Base-by-base conservation (phyloP, 2,329 filamentous ascomycete genomes). In the Calonectria pseudoreteaudii region DNA sequence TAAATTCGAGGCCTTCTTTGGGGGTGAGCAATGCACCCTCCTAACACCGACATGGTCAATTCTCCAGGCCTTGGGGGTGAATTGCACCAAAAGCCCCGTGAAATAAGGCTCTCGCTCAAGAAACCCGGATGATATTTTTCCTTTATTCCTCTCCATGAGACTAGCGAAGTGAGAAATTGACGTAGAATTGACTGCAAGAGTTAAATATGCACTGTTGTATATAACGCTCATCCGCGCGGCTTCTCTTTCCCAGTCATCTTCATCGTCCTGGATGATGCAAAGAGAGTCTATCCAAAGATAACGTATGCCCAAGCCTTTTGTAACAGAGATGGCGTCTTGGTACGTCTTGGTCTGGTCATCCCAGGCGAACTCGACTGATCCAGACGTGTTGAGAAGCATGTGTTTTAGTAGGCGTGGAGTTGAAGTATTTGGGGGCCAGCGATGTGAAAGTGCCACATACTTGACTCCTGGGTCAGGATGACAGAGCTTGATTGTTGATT, bases 221-320 rank as follows among this genome's bases (percentile, higher is more conserved):
- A 28, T n/a, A 20, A 41, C 34, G 36, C 13, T 62, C 56, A 62
- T 62, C 34, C 41, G 30, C 2, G 34, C 56, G 7, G 56, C 34
- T 38, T 62, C 56, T 41, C 34, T 41, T 41, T 66, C 44, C 64
- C 64, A 66, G 31, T 66, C 64, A 7, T 52, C 23, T 4, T 36
- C n/a, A 20, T 50, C 47, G 18, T 52, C 64, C 34, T 66, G 31
- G 8, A 34, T 34, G 10, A 34, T 34, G 31, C 31, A 34, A 34
- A 34, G 31, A 10, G 31, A 34, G 44, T 66, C 64, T 23, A 66
- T 66, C 64, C 64, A 66, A 10, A 66, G 30, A 52, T 66, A 66
- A 4, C 23, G 28, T 3, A 66, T 34, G 14, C 47, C 28, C 11
- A 66, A 34, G 4, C 20, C 64, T 34, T 13, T 47, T 14, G 64